Conservation (phyloP, 1,284 basidiomycete genomes). For the Cutaneotrichosporon sp. region DNA sequence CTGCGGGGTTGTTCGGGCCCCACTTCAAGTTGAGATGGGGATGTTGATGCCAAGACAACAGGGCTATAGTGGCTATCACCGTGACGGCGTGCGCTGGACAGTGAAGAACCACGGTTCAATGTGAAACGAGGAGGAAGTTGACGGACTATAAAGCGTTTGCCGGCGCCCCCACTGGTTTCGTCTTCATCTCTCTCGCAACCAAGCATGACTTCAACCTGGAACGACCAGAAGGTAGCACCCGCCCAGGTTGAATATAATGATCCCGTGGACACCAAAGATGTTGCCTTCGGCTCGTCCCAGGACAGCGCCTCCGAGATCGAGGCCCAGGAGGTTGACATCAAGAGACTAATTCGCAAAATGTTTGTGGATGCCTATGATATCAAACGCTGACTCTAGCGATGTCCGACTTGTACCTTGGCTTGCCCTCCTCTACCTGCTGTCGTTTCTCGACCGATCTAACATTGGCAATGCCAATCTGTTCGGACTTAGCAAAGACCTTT, state of each 20-base stretch:
- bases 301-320: neutral
- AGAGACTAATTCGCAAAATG: conserved; percentile 13
- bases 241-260: neutral
- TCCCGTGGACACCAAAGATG: neutral
- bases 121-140: too few relatives aligned
- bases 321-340: conserved; percentile 10
- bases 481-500: conserved; percentile 29
- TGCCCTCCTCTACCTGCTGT: conserved; percentile 58
- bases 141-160: too few relatives aligned
- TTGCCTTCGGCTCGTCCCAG: neutral
- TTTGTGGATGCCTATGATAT: neutral
- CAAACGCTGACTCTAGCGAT: conserved; percentile 18
- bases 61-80: too few relatives aligned
- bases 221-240: neutral
- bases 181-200: neutral
- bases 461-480: conserved; percentile 17
- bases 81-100: too few relatives aligned
- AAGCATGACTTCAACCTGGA: neutral
- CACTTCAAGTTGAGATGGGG: too few relatives aligned
- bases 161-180: neutral
- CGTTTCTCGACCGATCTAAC: conserved; percentile 3
- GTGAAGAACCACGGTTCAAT: too few relatives aligned
- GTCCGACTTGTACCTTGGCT: conserved; percentile 30
- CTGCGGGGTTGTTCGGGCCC: too few relatives aligned
- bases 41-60: too few relatives aligned